Percentiles rank a stretch among this genome's conserved stretches.
phyloP scores from a whole-genome alignment of 495 filamentous ascomycete species.

The Thermochaetoides thermophila region DNA sequence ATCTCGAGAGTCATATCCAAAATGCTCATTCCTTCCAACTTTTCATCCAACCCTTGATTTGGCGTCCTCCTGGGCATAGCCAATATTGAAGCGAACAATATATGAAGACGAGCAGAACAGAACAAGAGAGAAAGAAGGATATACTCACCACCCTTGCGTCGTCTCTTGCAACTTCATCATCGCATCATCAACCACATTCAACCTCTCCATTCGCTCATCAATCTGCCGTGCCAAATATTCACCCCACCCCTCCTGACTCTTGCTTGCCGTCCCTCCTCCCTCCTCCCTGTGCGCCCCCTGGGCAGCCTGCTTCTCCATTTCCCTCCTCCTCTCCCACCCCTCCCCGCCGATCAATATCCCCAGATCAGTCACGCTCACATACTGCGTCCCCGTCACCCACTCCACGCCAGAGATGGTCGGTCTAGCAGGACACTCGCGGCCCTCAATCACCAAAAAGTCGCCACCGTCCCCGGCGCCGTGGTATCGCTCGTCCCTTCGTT shows the following conservation, averaged over 20 bases:
- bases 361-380: slow-evolving; percentile 77
- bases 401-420: slow-evolving; percentile 94
- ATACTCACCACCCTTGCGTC: slow-evolving; percentile 65
- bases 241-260: slow-evolving; percentile 37
- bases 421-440: slow-evolving; percentile 54
- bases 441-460: slow-evolving; percentile 66
- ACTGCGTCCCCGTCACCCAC: slow-evolving; percentile 92
- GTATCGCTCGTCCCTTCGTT: too few species aligned
- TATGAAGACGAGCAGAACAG: too few species aligned
- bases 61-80: too few species aligned
- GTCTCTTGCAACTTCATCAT: slow-evolving; percentile 69
- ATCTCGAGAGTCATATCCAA: too few species aligned
- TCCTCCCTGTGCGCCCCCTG: slow-evolving; percentile 28
- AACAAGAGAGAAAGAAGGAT: too few species aligned
- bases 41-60: too few species aligned
- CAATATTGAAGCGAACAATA: too few species aligned
- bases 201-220: slow-evolving; percentile 76
- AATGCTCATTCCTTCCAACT: too few species aligned
- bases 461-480: slow-evolving; percentile 33
- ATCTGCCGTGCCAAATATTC: slow-evolving; percentile 64
- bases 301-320: slow-evolving; percentile 43
- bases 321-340: slow-evolving; percentile 68
- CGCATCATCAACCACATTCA: slow-evolving; percentile 67
- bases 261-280: slow-evolving; percentile 36
- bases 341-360: slow-evolving; percentile 83